Evolutionary conservation across 2,329 filamentous ascomycete genomes (phyloP), one percentile per base, ranked within the genome.

Genomic region (Venturia aucupariae): DNA sequence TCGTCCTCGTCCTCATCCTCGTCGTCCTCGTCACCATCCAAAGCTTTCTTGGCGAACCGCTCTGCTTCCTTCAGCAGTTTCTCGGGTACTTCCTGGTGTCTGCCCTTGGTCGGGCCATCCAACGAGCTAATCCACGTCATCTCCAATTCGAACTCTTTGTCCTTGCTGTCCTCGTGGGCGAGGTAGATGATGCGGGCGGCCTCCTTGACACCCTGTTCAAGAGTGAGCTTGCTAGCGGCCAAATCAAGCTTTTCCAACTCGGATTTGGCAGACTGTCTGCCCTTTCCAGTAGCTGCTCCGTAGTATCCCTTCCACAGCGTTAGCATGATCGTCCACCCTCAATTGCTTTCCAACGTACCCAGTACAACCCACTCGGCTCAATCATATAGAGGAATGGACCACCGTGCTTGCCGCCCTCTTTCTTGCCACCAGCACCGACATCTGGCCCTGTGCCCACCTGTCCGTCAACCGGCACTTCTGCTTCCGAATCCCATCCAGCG

Each of bases 121-220:
- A 86, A 78, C 63, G 84, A 85, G 77, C 92, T 97, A 76, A 97
- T 90, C 94, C 94, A 99, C 66, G 90, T 96, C 92, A 99, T 95
- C 81, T 99, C 94, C 66, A 99, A 82, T 85, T 99, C 94, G 73
- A 97, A 99, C 69, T 97, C 94, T 83, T 99, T 99, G 80, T 97
- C 94, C 81, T 97, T 97, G 83, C 93, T 97, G 77, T 99, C 94
- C 77, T 97, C 94, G 75, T 99, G 94, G 60, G 93, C 92, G 66
- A 96, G 86, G 76, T 97, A 95, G 78, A 99, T 97, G 78, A 99
- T 99, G 67, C 92, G 83, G 65, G 94, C 94, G 41, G 94, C 94
- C 81, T 97, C 90, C 82, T 96, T 97, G 73, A 99, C 90, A 61
- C 89, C 94, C 73, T 97, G 87, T 73, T 89, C 81, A 66, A 99